These are phyloP conservation scores for Raffaelea arxii DNA, from an alignment of 2,329 filamentous ascomycete genomes.

Conservation along the genomic window DNA sequence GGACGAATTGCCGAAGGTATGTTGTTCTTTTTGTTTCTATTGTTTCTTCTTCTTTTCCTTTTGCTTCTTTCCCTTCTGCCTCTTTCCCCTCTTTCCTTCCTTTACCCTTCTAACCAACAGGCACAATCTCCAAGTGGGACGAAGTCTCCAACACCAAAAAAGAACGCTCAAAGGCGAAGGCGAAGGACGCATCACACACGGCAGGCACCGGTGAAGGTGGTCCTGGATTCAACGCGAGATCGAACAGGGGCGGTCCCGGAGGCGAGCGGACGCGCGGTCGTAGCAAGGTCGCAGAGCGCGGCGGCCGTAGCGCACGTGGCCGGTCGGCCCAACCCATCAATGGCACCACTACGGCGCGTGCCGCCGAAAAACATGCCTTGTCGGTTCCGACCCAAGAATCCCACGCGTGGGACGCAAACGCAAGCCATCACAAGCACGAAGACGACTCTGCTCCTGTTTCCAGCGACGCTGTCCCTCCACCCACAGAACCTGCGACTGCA, in stretches of 20 bases:
- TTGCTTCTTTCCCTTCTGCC: conserved; percentile 6
- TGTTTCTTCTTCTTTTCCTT: conserved; percentile 2
- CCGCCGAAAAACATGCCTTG: conserved; percentile 43
- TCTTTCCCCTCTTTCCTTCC: conserved; percentile 1
- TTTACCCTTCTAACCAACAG: conserved; percentile 29
- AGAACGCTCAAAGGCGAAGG: conserved; percentile 61
- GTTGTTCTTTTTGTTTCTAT: conserved; percentile 2
- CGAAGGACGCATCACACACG: conserved; percentile 48
- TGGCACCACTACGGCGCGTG: conserved; percentile 50
- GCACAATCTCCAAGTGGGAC: conserved; percentile 72
- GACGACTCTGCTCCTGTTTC: conserved; percentile 25
- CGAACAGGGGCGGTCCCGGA: conserved; percentile 49
- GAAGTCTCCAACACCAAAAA: conserved; percentile 77
- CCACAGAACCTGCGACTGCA: too few species aligned
- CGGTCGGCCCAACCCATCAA: conserved; percentile 53
- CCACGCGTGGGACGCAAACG: conserved; percentile 50
- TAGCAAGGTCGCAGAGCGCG: conserved; percentile 52
- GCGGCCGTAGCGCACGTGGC: conserved; percentile 52
- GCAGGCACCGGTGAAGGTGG: conserved; percentile 41
- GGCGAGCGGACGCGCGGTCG: conserved; percentile 54
- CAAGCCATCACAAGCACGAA: conserved; percentile 23
- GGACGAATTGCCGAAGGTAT: conserved; percentile 73
- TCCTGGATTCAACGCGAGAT: conserved; percentile 31
- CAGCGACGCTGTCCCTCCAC: conserved; percentile 21
- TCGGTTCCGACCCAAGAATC: conserved; percentile 65